Conservation (phyloP, 2,329 filamentous ascomycete species). For the Beauveria australis region DNA sequence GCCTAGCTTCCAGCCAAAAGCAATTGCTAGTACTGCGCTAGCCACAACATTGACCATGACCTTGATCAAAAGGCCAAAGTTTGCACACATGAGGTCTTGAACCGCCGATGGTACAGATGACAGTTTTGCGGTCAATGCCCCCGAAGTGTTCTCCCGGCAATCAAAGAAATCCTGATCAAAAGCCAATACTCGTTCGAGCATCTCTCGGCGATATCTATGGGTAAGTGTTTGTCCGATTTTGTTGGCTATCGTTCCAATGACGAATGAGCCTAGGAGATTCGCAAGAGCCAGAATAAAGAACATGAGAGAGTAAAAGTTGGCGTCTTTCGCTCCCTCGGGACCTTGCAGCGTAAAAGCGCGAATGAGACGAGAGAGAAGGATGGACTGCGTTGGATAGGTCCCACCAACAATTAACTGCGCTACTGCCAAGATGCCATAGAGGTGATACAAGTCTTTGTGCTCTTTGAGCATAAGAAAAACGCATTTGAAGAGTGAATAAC, state of each 20-base stretch:
- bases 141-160: neutral
- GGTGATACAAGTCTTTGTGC: neutral
- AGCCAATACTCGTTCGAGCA: neutral
- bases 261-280: conserved; percentile 21
- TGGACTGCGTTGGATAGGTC: neutral
- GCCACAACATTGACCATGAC: conserved; percentile 28
- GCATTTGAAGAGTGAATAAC: neutral
- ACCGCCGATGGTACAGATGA: neutral
- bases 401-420: neutral
- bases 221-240: neutral
- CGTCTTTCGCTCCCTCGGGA: conserved; percentile 12
- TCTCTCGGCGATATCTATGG: neutral
- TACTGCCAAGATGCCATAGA: neutral
- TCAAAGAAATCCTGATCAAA: neutral
- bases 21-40: conserved; percentile 34
- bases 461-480: neutral
- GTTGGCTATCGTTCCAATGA: neutral
- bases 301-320: conserved; percentile 41
- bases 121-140: neutral
- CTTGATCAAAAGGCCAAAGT: conserved; percentile 31
- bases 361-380: neutral
- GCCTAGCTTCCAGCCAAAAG: conserved; percentile 39
- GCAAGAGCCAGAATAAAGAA: conserved; percentile 35
- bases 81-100: conserved; percentile 27
- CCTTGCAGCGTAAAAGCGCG: neutral